Conservation (phyloP, 2,329 filamentous ascomycete genomes). For the Epichloe typhina region DNA sequence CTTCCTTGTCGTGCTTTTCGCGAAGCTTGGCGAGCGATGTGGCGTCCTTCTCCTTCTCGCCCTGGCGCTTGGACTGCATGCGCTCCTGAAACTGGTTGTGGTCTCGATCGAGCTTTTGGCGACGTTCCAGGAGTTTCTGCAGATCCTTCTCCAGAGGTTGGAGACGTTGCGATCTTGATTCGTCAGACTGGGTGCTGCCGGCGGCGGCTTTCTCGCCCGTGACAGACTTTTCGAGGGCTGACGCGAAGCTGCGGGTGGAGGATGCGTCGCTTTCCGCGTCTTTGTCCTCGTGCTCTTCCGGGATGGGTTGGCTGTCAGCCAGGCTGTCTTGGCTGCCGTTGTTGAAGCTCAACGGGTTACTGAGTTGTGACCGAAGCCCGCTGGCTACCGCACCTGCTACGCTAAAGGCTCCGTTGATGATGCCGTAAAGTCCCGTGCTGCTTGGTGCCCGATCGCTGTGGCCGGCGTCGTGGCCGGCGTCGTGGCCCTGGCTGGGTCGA, state of each 20-base stretch:
- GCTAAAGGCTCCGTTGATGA: constrained; percentile 39
- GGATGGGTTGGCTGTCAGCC: constrained; percentile 10
- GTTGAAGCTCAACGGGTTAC: constrained; percentile 13
- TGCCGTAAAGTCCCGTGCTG: constrained; percentile 39
- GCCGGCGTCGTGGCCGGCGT: constrained; percentile 9
- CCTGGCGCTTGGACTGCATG: constrained; percentile 28
- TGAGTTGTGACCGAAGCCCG: constrained; percentile 19
- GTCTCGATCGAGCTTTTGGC: constrained; percentile 49
- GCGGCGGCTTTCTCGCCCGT: constrained; percentile 16
- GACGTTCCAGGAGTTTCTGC: constrained; percentile 46
- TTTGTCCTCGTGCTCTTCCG: constrained; percentile 17
- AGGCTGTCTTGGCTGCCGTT: constrained; percentile 15
- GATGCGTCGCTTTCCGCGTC: constrained; percentile 28
- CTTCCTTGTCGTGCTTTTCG: constrained; percentile 49
- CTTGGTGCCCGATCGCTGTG: constrained; percentile 22
- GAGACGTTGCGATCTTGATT: constrained; percentile 20
- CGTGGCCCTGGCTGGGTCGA: constrained; percentile 3
- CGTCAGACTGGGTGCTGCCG: constrained; percentile 23
- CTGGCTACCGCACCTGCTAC: constrained; percentile 33
- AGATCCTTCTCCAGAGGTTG: constrained; percentile 45
- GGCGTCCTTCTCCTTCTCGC: constrained; percentile 36
- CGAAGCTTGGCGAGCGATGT: constrained; percentile 41
- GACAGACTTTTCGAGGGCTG: constrained; percentile 27
- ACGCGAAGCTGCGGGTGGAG: constrained; percentile 35
- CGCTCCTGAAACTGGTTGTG: constrained; percentile 41